Evolutionary conservation across 257 asterid genomes (phyloP).

Genomic region (Cinchona pubescens): DNA sequence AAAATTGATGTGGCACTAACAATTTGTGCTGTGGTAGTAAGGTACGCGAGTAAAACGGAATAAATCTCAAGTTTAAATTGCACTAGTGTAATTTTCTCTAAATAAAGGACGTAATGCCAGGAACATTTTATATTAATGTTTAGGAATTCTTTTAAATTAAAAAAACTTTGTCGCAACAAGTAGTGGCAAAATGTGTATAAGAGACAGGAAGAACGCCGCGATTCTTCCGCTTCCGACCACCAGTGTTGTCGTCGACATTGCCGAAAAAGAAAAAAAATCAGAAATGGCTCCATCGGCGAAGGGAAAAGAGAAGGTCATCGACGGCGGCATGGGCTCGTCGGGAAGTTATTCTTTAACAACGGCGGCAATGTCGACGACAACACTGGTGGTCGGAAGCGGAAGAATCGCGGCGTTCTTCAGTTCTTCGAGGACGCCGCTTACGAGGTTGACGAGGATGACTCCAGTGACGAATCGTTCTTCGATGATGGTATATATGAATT

Average conservation of each 20-base stretch:
- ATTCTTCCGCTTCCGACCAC: too few species aligned
- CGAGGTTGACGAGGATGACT: slow-evolving; percentile 53
- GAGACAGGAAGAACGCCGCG: too few species aligned
- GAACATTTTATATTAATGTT: too few species aligned
- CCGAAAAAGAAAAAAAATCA: neutral
- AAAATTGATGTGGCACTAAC: too few species aligned
- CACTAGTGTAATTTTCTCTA: neutral
- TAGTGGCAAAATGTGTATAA: too few species aligned
- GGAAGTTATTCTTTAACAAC: slow-evolving; percentile 36
- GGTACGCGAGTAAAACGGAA: neutral
- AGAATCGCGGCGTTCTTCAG: slow-evolving; percentile 50
- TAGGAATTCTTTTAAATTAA: too few species aligned
- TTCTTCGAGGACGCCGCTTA: slow-evolving; percentile 67
- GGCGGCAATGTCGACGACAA: slow-evolving; percentile 42
- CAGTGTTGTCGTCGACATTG: too few species aligned
- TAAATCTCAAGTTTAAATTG: too few species aligned
- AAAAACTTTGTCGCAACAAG: too few species aligned
- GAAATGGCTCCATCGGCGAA: slow-evolving; percentile 57
- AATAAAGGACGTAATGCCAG: neutral
- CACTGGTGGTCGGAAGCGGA: slow-evolving; percentile 53
- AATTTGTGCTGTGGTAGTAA: too few species aligned
- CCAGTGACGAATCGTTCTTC: slow-evolving; percentile 46
- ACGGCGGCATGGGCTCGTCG: slow-evolving; percentile 32
- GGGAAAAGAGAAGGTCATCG: slow-evolving; percentile 80
- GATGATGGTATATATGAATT: slow-evolving; percentile 26